Base-by-base conservation (phyloP, 2,329 filamentous ascomycete species). In the Elsinoe necatrix region DNA sequence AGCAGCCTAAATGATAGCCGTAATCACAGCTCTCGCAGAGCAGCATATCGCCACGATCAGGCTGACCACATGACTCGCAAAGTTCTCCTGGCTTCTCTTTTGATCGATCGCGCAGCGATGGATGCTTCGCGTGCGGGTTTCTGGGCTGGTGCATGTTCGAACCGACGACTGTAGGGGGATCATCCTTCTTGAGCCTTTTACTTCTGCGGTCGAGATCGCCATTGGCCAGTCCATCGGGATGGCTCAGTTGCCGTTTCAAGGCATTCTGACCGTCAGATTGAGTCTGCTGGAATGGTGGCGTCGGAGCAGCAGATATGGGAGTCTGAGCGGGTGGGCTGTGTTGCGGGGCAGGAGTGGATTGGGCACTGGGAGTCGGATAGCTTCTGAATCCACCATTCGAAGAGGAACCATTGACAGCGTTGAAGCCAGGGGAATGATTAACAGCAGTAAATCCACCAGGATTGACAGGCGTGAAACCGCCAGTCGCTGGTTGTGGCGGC, bases 81-180 rank as follows among this genome's bases (percentile, higher is more conserved):
- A 80, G 78, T 67, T 86, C 80, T 59, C 82, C 81, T 29, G 75
- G 77, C 63, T 78, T 80, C 56, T 79, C 77, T 54, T 77, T 74
- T 34, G 77, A 76, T 60, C 79, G 79, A 64, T 82, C 80, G 47
- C 79, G 77, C 50, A 77, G 76, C 41, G 75, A 67, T 54, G 74
- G 77, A 58, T 84, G 77, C 61, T 82, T 80, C 16, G 85, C 88
- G 14, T 85, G 84, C 23, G 87, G 85, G 57, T 92, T 89, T 55
- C 92, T 87, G 67, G 95, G 90, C 66, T 92, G 82, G 60, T 89
- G 93, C 90, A 97, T 97, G 73, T 97, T 90, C 54, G 92, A 97
- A 56, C 93, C 93, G 62, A 90, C 90, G 63, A 98, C 89, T 31
- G 89, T 95, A 42, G 92, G 89, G 34, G 78, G 75, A 42, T 72